A percentile compares a stretch with the other conserved stretches of the same genome.
Evolutionary conservation across 1,284 basidiomycete species (phyloP).

Genomic region (Moesziomyces sp.): DNA sequence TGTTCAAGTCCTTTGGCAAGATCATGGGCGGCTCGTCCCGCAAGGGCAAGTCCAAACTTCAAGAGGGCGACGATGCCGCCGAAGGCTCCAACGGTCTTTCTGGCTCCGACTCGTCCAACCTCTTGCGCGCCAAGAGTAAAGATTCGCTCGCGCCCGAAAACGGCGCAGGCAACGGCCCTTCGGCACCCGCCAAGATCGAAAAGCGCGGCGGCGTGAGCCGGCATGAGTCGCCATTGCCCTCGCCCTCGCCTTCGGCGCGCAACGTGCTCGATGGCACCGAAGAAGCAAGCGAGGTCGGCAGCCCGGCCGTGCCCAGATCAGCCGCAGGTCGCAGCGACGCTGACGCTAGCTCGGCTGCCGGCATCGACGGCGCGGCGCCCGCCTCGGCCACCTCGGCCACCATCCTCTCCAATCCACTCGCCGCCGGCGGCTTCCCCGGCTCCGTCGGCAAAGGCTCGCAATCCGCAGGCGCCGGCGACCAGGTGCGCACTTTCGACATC

Average conservation of each 20-base stretch:
- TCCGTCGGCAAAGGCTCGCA: constrained; percentile 40
- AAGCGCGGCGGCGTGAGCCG: constrained; percentile 60
- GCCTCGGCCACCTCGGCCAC: constrained; percentile 38
- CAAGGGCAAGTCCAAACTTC: constrained; percentile 58
- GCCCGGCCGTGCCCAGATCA: constrained; percentile 28
- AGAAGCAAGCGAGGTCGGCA: constrained; percentile 28
- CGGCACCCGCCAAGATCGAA: constrained; percentile 55
- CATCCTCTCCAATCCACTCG: constrained; percentile 52
- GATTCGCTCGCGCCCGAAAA: constrained; percentile 35
- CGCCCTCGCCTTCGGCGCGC: constrained; percentile 53
- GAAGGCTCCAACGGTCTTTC: constrained; percentile 31
- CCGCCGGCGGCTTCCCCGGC: constrained; percentile 23
- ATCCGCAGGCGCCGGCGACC: constrained; percentile 44
- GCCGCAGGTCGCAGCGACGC: constrained; percentile 16
- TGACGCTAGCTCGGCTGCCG: constrained; percentile 17
- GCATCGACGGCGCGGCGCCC: constrained; percentile 25
- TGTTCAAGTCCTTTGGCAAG: constrained; percentile 65
- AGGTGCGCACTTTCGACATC: constrained; percentile 78
- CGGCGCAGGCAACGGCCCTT: constrained; percentile 19
- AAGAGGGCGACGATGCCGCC: constrained; percentile 36
- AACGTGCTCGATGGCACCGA: constrained; percentile 45
- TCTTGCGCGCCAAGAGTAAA: constrained; percentile 33
- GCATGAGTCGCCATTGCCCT: constrained; percentile 60
- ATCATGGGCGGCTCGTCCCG: constrained; percentile 64
- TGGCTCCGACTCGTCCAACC: constrained; percentile 45